Evolutionary conservation across 2,329 filamentous ascomycete genomes (phyloP).

Genomic region (Fusarium sulawesiense): DNA sequence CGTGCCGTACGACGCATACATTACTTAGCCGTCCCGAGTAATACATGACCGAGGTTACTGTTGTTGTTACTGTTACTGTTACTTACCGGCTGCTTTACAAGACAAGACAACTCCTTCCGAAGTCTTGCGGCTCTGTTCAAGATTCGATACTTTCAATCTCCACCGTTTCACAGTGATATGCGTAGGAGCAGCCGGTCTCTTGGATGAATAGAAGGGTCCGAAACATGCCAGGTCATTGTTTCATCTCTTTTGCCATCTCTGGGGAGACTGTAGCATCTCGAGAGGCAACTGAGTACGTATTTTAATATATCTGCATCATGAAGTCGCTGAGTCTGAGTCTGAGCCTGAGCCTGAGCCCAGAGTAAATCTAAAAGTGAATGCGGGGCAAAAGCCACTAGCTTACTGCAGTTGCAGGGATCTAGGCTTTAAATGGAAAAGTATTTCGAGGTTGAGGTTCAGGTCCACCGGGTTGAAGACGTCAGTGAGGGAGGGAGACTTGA

Average conservation of each 20-base stretch:
- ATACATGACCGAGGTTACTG: conserved; percentile 14
- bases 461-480: conserved; percentile 26
- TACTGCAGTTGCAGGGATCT: not conserved
- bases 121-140: conserved; percentile 29
- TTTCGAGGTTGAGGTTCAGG: conserved; percentile 25
- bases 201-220: conserved; percentile 24
- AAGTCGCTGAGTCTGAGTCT: not conserved
- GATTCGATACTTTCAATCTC: not conserved
- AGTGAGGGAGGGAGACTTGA: conserved; percentile 40
- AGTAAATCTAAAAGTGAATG: conserved; percentile 21
- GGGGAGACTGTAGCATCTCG: conserved; percentile 13
- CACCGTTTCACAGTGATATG: conserved; percentile 9
- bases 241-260: conserved; percentile 16
- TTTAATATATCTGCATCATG: conserved; percentile 4
- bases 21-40: not conserved
- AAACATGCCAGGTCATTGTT: conserved; percentile 25
- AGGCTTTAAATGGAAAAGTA: conserved; percentile 32
- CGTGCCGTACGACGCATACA: conserved; percentile 23
- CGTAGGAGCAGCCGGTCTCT: conserved; percentile 5
- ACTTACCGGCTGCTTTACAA: not conserved
- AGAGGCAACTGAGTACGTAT: conserved; percentile 13
- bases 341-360: not conserved
- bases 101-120: conserved; percentile 9
- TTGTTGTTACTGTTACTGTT: not conserved
- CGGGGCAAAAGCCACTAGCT: conserved; percentile 32